These are phyloP conservation scores for Pyracantha coccinea DNA, from an alignment of 331 rosid genomes.

Conservation along the genomic window DNA sequence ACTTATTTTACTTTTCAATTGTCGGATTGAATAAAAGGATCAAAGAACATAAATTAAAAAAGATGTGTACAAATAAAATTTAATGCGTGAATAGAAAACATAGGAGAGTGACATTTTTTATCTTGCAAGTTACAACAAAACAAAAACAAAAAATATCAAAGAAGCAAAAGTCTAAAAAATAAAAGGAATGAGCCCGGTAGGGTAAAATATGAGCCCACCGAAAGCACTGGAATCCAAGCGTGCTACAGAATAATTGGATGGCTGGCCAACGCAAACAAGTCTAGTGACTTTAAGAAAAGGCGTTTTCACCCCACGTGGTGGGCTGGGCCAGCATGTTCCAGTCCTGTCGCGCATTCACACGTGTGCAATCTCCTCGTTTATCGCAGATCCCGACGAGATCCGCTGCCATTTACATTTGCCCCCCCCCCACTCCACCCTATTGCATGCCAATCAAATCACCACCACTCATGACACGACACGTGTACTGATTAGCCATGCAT, in stretches of 20 bases:
- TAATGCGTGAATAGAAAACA: too few species aligned
- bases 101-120: too few species aligned
- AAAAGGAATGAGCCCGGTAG: neutral
- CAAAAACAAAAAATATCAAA: too few species aligned
- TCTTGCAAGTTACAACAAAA: too few species aligned
- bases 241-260: conserved; percentile 2
- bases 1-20: accelerated
- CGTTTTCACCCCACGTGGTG: conserved; percentile 52
- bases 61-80: too few species aligned
- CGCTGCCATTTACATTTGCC: conserved; percentile 21
- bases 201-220: neutral
- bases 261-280: neutral
- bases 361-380: conserved; percentile 40
- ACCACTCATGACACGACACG: conserved; percentile 27
- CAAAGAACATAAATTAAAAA: too few species aligned
- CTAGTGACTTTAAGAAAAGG: too few species aligned
- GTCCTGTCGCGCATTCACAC: conserved; percentile 78
- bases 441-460: conserved; percentile 29
- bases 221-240: conserved; percentile 1
- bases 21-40: too few species aligned
- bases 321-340: conserved; percentile 41
- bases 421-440: too few species aligned
- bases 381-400: conserved; percentile 41
- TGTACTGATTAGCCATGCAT: conserved; percentile 20
- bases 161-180: too few species aligned